Evolutionary conservation across 768 basidiomycete genomes (phyloP).

Genomic region (Termitomyces heimii): DNA sequence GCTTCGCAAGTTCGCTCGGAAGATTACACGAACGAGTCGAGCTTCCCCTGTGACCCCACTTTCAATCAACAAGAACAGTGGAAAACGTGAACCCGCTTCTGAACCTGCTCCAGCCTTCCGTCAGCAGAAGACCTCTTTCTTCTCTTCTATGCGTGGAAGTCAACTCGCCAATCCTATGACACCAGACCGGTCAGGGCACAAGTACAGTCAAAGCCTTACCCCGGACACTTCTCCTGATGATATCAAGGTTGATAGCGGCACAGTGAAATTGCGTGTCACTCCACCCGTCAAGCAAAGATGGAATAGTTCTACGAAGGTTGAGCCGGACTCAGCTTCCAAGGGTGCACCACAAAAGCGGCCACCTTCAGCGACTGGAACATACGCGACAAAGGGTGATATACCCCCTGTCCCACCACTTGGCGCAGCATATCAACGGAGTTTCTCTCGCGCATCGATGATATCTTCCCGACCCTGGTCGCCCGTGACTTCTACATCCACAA

Average conservation of each 20-base stretch:
- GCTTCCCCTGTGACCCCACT: slow-evolving; percentile 40
- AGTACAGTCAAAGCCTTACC: slow-evolving; percentile 64
- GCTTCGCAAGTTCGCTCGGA: slow-evolving; percentile 71
- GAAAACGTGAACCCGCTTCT: slow-evolving; percentile 40
- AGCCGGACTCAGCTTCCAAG: slow-evolving; percentile 45
- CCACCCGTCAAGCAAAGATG: slow-evolving; percentile 46
- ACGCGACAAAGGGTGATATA: slow-evolving; percentile 26
- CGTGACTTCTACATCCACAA: slow-evolving; percentile 62
- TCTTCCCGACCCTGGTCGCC: slow-evolving; percentile 83
- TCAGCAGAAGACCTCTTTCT: slow-evolving; percentile 61
- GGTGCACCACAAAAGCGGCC: slow-evolving; percentile 45
- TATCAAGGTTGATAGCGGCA: slow-evolving; percentile 32
- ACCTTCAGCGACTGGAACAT: slow-evolving; percentile 39
- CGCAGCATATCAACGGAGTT: slow-evolving; percentile 54
- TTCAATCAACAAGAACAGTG: slow-evolving; percentile 36
- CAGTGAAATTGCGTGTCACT: slow-evolving; percentile 28
- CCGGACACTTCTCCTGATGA: slow-evolving; percentile 60
- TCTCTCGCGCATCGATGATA: slow-evolving; percentile 69
- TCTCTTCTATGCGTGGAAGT: slow-evolving; percentile 39
- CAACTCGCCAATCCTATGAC: slow-evolving; percentile 42
- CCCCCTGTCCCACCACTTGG: slow-evolving; percentile 43
- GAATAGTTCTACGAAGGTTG: slow-evolving; percentile 81
- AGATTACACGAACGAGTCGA: slow-evolving; percentile 44
- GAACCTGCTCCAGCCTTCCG: slow-evolving; percentile 47
- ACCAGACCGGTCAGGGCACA: slow-evolving; percentile 56